A percentile compares a stretch with the other conserved stretches of the same genome.
phyloP scores from a whole-genome alignment of 768 basidiomycete species.

The Fomitopsis serialis region DNA sequence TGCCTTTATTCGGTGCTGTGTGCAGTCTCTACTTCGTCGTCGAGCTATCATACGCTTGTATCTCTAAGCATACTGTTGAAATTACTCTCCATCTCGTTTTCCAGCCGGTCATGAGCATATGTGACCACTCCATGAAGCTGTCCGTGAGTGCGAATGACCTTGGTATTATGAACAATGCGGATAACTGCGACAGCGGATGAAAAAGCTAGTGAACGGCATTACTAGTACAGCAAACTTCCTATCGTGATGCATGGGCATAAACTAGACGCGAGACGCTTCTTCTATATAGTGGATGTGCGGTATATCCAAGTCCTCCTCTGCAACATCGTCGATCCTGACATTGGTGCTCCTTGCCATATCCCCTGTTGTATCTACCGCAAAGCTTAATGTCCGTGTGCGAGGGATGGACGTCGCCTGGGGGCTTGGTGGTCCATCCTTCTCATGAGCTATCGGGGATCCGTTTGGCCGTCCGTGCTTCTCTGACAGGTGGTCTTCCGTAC shows the following conservation, averaged over 20 bases:
- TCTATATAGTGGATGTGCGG: too few species aligned
- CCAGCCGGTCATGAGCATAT: neutral
- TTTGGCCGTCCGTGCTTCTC: neutral
- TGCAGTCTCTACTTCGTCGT: conserved; percentile 7
- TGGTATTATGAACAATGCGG: too few species aligned
- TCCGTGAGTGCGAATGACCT: too few species aligned
- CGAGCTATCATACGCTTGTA: conserved; percentile 27
- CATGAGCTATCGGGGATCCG: neutral
- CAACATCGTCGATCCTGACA: neutral
- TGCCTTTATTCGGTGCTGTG: neutral
- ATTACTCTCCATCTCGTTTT: conserved; percentile 2
- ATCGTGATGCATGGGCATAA: too few species aligned
- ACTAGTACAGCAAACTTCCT: too few species aligned
- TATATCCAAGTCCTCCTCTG: neutral
- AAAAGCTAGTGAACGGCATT: too few species aligned
- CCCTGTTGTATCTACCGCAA: neutral
- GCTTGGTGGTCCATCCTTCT: neutral
- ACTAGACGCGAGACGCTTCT: too few species aligned
- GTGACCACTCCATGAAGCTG: too few species aligned
- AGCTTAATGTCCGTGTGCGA: neutral
- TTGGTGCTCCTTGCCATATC: neutral
- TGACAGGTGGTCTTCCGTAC: neutral
- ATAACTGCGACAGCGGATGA: too few species aligned
- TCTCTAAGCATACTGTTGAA: conserved; percentile 25
- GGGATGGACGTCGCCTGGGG: neutral